These are phyloP conservation scores for Starmerella geochares DNA, from an alignment of 805 yeast genomes.

Conservation along the genomic window DNA sequence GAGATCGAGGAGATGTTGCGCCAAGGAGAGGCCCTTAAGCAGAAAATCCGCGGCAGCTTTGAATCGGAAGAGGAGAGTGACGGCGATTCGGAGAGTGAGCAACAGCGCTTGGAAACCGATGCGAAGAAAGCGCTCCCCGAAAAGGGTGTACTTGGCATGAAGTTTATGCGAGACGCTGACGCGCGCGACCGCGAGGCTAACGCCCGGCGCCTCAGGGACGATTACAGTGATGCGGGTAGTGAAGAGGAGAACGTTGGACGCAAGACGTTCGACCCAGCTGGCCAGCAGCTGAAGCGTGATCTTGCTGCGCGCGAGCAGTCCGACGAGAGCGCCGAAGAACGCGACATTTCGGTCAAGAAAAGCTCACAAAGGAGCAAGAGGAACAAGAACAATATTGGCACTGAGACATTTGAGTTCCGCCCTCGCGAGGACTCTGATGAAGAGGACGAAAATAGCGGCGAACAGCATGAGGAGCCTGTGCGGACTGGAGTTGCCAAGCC, in stretches of 20 bases:
- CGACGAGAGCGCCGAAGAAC: slow-evolving; percentile 26
- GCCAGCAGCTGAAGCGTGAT: slow-evolving; percentile 23
- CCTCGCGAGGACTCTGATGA: not conserved
- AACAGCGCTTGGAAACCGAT: slow-evolving; percentile 29
- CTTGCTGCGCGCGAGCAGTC: slow-evolving; percentile 25
- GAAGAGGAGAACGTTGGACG: slow-evolving; percentile 45
- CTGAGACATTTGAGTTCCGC: slow-evolving; percentile 9
- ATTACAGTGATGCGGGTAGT: slow-evolving; percentile 21
- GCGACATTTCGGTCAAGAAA: not conserved
- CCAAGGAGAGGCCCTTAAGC: slow-evolving; percentile 67
- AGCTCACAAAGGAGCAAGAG: not conserved
- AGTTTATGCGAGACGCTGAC: slow-evolving; percentile 87
- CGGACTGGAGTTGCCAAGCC: too few relatives aligned
- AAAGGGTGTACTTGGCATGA: slow-evolving; percentile 89
- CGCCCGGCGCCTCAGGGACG: slow-evolving; percentile 36
- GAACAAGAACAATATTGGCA: slow-evolving; percentile 9
- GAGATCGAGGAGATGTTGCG: slow-evolving; percentile 92
- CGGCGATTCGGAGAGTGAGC: slow-evolving; percentile 27
- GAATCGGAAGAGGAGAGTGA: slow-evolving; percentile 39
- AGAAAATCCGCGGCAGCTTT: slow-evolving; percentile 58
- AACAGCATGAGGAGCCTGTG: not conserved
- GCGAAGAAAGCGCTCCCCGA: slow-evolving; percentile 34
- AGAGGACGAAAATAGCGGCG: not conserved
- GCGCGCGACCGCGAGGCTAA: slow-evolving; percentile 54
- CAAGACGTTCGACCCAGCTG: slow-evolving; percentile 19